Evolutionary conservation across 495 filamentous ascomycete genomes (phyloP).

Genomic region (Astrothelium macrocarpum): DNA sequence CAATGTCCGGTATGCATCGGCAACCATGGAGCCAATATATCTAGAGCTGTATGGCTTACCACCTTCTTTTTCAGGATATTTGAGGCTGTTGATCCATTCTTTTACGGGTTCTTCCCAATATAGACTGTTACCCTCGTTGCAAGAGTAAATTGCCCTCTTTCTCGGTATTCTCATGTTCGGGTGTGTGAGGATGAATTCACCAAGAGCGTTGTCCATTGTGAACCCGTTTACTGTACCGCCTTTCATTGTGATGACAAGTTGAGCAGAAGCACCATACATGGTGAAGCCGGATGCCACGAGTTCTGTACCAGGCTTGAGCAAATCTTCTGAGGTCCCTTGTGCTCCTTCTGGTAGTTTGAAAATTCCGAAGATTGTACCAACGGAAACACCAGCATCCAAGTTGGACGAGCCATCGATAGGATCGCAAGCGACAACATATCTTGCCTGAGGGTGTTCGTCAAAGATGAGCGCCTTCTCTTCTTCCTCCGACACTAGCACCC

Average conservation of each 20-base stretch:
- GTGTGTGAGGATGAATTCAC: slow-evolving; percentile 97
- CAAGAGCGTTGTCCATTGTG: slow-evolving; percentile 88
- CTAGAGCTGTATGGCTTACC: slow-evolving; percentile 88
- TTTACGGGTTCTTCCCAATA: slow-evolving; percentile 92
- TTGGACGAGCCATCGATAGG: slow-evolving; percentile 98
- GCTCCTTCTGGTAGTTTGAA: slow-evolving; percentile 71
- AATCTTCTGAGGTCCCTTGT: slow-evolving; percentile 66
- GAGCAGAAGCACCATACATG: slow-evolving; percentile 97
- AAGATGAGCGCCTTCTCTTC: slow-evolving; percentile 89
- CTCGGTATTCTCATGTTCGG: slow-evolving; percentile 83
- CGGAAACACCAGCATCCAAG: slow-evolving; percentile 93
- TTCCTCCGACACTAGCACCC: slow-evolving; percentile 89
- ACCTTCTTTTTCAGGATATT: slow-evolving; percentile 56
- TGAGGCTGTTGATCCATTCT: slow-evolving; percentile 79
- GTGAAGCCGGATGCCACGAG: slow-evolving; percentile 93
- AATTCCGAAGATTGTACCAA: slow-evolving; percentile 95
- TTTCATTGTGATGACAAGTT: slow-evolving; percentile 95
- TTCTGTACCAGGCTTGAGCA: slow-evolving; percentile 80
- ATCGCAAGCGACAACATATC: slow-evolving; percentile 94
- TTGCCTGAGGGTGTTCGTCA: slow-evolving; percentile 64
- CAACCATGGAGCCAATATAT: slow-evolving; percentile 97
- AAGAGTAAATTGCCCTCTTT: slow-evolving; percentile 82
- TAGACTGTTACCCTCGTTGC: slow-evolving; percentile 93
- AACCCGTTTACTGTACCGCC: slow-evolving; percentile 91
- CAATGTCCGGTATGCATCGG: slow-evolving; percentile 91